Conservation (phyloP, 495 filamentous ascomycete species). For the Penicillium paxilli region DNA sequence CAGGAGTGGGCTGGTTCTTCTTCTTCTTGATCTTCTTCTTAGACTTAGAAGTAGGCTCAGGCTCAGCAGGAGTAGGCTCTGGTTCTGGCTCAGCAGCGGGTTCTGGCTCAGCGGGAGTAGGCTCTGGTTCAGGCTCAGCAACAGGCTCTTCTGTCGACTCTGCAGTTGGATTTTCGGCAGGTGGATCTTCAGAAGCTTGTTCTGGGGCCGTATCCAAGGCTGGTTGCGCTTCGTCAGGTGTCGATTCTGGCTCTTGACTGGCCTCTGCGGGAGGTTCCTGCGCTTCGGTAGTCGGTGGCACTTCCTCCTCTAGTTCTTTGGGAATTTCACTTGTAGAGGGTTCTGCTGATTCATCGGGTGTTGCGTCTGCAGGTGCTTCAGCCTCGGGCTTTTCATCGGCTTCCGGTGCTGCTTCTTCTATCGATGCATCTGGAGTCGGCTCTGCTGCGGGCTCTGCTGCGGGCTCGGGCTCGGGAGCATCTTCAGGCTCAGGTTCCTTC, state of each 20-base stretch:
- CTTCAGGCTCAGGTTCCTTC: slow-evolving; percentile 1
- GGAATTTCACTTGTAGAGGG: neutral
- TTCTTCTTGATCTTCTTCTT: neutral
- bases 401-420: neutral
- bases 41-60: slow-evolving; percentile 1
- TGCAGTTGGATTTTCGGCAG: too few species aligned
- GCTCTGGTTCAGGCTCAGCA: slow-evolving; percentile 8
- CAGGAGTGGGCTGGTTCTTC: slow-evolving; percentile 4
- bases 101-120: slow-evolving; percentile 6
- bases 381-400: neutral
- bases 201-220: neutral
- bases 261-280: neutral
- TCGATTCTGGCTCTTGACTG: neutral
- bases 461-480: neutral
- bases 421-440: neutral
- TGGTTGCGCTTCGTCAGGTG: neutral
- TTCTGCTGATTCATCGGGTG: neutral
- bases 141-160: slow-evolving; percentile 1
- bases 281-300: neutral
- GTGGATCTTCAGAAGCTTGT: slow-evolving; percentile 1
- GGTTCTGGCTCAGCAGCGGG: slow-evolving; percentile 8
- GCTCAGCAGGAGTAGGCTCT: neutral
- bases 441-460: neutral
- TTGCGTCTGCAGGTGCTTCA: neutral
- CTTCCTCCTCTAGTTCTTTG: neutral